phyloP scores from a whole-genome alignment of 345 rosid species.

The Theobroma cacao region DNA sequence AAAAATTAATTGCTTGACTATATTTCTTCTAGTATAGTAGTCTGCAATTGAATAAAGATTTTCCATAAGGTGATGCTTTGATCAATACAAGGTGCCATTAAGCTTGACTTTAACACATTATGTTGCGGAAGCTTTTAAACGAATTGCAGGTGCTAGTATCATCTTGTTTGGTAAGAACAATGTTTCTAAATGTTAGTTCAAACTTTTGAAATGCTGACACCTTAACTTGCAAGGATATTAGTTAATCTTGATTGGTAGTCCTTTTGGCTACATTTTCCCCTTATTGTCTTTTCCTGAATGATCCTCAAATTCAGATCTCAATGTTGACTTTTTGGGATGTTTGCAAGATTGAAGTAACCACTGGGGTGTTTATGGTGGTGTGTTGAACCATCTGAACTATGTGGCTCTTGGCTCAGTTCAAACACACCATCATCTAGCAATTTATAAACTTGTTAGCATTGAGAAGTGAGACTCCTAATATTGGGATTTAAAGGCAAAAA shows the following conservation, averaged over 20 bases:
- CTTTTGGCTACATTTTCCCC: neutral
- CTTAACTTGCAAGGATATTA: neutral
- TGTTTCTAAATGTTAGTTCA: neutral
- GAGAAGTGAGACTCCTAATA: neutral
- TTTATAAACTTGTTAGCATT: neutral
- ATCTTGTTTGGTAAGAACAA: neutral
- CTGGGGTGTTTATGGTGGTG: neutral
- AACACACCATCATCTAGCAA: neutral
- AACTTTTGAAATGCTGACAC: too few species aligned
- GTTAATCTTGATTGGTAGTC: neutral
- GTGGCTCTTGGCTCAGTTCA: neutral
- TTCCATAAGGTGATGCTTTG: neutral
- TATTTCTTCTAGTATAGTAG: neutral
- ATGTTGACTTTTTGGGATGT: neutral
- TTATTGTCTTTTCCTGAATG: neutral
- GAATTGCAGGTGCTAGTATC: neutral
- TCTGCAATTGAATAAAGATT: neutral
- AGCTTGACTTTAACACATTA: neutral
- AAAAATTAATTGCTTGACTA: neutral
- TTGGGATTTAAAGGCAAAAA: neutral
- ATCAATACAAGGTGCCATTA: neutral
- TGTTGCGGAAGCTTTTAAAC: neutral
- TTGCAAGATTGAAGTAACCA: neutral
- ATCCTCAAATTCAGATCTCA: neutral
- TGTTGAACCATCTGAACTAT: neutral